These are phyloP conservation scores for Solidago caesia DNA, from an alignment of 129 eudicot species.

Conservation along the genomic window DNA sequence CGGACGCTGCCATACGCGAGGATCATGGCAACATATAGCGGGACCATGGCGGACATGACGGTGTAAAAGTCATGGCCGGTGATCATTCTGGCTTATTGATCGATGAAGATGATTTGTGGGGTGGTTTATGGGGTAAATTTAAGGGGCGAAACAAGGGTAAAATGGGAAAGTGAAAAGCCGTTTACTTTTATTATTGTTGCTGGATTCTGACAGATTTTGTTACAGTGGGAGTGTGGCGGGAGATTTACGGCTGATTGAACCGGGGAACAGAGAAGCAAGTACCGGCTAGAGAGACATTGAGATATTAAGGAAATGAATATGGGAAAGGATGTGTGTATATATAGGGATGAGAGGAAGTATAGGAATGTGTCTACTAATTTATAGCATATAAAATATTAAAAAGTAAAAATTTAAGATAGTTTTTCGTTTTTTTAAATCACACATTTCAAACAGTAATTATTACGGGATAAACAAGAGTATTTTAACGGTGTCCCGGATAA, in stretches of 20 bases:
- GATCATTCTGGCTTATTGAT: conserved; percentile 46
- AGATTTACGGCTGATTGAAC: conserved; percentile 27
- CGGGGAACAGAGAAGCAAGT: background rate
- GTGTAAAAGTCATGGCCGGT: conserved; percentile 83
- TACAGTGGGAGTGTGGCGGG: conserved; percentile 25
- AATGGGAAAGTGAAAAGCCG: conserved; percentile 27
- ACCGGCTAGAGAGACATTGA: background rate
- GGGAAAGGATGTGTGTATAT: background rate
- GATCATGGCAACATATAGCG: conserved; percentile 91
- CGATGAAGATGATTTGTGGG: background rate
- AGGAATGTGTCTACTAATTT: background rate
- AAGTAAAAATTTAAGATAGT: background rate
- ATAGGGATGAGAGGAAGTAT: background rate
- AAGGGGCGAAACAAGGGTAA: background rate
- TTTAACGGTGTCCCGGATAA: too few species aligned
- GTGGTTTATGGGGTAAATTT: background rate
- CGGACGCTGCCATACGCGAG: conserved; percentile 92
- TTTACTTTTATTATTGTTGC: conserved; percentile 22
- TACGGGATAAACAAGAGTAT: too few species aligned
- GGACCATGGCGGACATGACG: conserved; percentile 81
- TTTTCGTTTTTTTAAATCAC: too few species aligned
- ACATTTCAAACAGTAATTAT: too few species aligned
- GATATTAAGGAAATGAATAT: background rate
- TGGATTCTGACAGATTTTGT: conserved; percentile 28
- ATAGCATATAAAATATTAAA: too few species aligned